A percentile compares a stretch with the other conserved stretches of the same genome.
Conservation (phyloP, 2,329 filamentous ascomycete genomes). For the Phaeosphaeria sp. region DNA sequence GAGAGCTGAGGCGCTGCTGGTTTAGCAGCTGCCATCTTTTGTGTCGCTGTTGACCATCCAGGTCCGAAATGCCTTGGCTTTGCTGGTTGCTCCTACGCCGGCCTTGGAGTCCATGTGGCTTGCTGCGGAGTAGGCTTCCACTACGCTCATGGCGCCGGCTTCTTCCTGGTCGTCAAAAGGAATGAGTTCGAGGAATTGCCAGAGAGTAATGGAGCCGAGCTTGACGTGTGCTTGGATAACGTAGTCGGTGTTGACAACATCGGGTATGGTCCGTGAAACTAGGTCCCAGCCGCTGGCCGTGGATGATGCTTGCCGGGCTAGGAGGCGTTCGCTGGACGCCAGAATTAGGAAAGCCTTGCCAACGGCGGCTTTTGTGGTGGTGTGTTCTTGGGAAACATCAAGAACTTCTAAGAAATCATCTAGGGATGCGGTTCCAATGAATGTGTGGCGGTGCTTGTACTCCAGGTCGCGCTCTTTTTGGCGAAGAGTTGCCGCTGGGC, state of each 20-base stretch:
- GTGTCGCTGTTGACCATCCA: slow-evolving; percentile 22
- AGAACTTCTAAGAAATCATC: slow-evolving; percentile 38
- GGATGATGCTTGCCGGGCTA: slow-evolving; percentile 30
- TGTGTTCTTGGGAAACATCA: slow-evolving; percentile 24
- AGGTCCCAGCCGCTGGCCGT: slow-evolving; percentile 33
- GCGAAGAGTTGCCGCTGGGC: slow-evolving; percentile 6
- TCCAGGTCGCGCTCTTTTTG: slow-evolving; percentile 35
- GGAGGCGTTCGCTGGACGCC: slow-evolving; percentile 34
- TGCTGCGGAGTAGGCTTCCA: slow-evolving; percentile 37
- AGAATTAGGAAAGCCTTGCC: slow-evolving; percentile 33
- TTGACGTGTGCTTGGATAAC: slow-evolving; percentile 31
- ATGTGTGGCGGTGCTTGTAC: slow-evolving; percentile 44
- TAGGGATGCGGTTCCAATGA: slow-evolving; percentile 40
- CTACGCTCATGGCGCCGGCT: slow-evolving; percentile 23
- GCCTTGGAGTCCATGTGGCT: slow-evolving; percentile 32
- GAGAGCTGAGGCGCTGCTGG: background rate
- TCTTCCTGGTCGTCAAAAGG: slow-evolving; percentile 29
- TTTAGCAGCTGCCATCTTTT: background rate
- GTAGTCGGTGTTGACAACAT: slow-evolving; percentile 26
- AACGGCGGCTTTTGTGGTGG: slow-evolving; percentile 25
- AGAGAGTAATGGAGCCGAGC: slow-evolving; percentile 34
- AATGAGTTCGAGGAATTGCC: slow-evolving; percentile 34
- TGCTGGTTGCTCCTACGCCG: slow-evolving; percentile 19
- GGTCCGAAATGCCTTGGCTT: slow-evolving; percentile 32
- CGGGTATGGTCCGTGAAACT: slow-evolving; percentile 28